A percentile compares a stretch with the other conserved stretches of the same genome.
phyloP scores from a whole-genome alignment of 139 green algal species.

The Picochlorum sp. region DNA sequence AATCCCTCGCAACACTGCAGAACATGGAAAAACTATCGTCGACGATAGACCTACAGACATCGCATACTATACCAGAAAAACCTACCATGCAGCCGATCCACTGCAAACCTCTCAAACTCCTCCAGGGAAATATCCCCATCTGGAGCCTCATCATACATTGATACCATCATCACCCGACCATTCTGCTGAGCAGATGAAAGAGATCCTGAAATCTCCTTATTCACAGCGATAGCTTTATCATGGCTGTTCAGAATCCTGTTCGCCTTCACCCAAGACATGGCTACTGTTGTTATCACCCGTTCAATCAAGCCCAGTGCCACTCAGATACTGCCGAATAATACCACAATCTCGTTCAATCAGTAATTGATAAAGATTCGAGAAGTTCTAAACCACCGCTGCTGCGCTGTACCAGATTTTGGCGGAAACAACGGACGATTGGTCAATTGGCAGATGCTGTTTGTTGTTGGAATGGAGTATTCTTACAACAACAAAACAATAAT shows the following conservation, averaged over 20 bases:
- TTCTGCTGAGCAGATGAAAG: too few relatives aligned
- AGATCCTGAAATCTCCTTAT: too few relatives aligned
- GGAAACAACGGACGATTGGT: too few relatives aligned
- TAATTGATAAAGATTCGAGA: too few relatives aligned
- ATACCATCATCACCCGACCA: constrained; percentile 17
- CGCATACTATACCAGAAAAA: background rate
- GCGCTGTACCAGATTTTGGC: too few relatives aligned
- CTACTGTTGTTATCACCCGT: background rate
- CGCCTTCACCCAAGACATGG: constrained; percentile 11
- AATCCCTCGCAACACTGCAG: constrained; percentile 79
- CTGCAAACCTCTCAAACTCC: constrained; percentile 85
- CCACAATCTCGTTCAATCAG: too few relatives aligned
- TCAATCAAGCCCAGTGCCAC: background rate
- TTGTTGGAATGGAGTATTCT: too few relatives aligned
- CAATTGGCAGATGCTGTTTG: too few relatives aligned
- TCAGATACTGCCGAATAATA: too few relatives aligned
- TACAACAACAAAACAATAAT: too few relatives aligned
- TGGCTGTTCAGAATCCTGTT: constrained; percentile 4
- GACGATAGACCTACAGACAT: background rate
- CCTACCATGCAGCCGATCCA: constrained; percentile 74
- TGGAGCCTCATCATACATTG: constrained; percentile 69
- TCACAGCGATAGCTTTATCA: background rate
- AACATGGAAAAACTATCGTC: background rate
- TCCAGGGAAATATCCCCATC: constrained; percentile 73
- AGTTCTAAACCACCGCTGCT: too few relatives aligned